A percentile compares a stretch with the other conserved stretches of the same genome.
Evolutionary conservation across 805 yeast genomes (phyloP).

Genomic region (Barnettozyma californica): DNA sequence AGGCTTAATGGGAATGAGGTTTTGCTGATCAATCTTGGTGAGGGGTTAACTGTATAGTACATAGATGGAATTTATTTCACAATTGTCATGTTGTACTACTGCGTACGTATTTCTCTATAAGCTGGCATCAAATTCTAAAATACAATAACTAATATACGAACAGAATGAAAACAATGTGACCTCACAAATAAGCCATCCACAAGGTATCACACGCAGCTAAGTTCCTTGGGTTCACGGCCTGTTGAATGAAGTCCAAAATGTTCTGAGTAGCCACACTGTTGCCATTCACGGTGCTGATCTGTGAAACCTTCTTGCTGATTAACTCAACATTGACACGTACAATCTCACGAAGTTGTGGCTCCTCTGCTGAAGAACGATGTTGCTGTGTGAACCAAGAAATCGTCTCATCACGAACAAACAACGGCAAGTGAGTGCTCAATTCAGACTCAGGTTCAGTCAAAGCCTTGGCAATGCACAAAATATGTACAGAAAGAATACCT

Average conservation of each 20-base stretch:
- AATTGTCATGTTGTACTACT: background rate
- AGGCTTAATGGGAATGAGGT: constrained; percentile 1
- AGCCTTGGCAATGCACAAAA: constrained; percentile 82
- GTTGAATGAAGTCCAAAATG: constrained; percentile 82
- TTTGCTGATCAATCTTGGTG: background rate
- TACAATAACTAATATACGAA: background rate
- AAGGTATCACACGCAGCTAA: constrained; percentile 85
- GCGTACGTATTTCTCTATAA: background rate
- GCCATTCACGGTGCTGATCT: constrained; percentile 54
- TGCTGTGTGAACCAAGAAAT: constrained; percentile 90
- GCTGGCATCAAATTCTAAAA: background rate
- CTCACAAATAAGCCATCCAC: constrained; percentile 86
- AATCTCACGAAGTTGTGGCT: constrained; percentile 77
- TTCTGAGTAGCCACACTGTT: constrained; percentile 77
- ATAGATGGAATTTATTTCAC: background rate
- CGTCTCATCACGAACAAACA: constrained; percentile 93
- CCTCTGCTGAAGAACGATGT: constrained; percentile 79
- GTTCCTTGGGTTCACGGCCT: constrained; percentile 92
- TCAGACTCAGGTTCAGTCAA: constrained; percentile 89
- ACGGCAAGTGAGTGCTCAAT: constrained; percentile 83
- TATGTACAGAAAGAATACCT: constrained; percentile 81
- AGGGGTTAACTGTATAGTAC: background rate
- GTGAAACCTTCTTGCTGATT: constrained; percentile 71
- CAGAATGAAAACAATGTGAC: background rate
- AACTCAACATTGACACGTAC: constrained; percentile 85